Conservation (phyloP, 495 filamentous ascomycete species). For the Pyrenula massariospora region DNA sequence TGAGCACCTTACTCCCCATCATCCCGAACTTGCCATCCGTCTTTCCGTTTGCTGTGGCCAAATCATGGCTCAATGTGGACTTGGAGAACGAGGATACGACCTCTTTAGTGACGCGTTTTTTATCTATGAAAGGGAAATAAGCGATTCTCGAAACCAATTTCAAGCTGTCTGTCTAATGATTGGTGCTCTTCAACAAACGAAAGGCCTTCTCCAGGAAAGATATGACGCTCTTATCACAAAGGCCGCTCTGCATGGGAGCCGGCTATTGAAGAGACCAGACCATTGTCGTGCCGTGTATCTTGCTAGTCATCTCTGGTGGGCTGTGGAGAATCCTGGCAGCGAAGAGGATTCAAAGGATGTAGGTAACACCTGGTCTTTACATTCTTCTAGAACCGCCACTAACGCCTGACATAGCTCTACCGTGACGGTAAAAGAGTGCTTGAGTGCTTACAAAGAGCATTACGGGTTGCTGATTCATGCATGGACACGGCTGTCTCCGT, state of each 20-base stretch:
- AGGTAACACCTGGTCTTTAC: constrained; percentile 20
- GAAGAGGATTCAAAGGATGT: constrained; percentile 80
- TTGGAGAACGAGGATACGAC: constrained; percentile 93
- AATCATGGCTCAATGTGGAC: constrained; percentile 81
- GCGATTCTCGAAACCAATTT: constrained; percentile 91
- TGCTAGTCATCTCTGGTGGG: constrained; percentile 97
- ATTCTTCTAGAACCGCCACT: constrained; percentile 5
- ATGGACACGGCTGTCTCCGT: constrained; percentile 99
- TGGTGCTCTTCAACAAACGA: constrained; percentile 71
- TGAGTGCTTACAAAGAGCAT: constrained; percentile 88
- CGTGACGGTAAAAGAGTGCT: constrained; percentile 94
- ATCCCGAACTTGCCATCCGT: constrained; percentile 76
- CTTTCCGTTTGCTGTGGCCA: constrained; percentile 87
- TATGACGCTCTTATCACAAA: constrained; percentile 98
- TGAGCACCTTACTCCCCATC: constrained; percentile 60
- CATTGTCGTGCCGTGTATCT: constrained; percentile 94
- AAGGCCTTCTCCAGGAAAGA: constrained; percentile 88
- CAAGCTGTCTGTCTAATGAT: constrained; percentile 95
- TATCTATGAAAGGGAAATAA: constrained; percentile 91
- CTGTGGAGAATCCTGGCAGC: constrained; percentile 70
- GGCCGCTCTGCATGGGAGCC: constrained; percentile 90
- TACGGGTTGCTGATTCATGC: constrained; percentile 93
- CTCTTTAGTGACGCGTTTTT: constrained; percentile 98
- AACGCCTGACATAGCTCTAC: constrained; percentile 55
- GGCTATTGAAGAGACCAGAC: constrained; percentile 93